These are phyloP conservation scores for Holtermannia corniformis DNA, from an alignment of 768 basidiomycete genomes.

Conservation along the genomic window DNA sequence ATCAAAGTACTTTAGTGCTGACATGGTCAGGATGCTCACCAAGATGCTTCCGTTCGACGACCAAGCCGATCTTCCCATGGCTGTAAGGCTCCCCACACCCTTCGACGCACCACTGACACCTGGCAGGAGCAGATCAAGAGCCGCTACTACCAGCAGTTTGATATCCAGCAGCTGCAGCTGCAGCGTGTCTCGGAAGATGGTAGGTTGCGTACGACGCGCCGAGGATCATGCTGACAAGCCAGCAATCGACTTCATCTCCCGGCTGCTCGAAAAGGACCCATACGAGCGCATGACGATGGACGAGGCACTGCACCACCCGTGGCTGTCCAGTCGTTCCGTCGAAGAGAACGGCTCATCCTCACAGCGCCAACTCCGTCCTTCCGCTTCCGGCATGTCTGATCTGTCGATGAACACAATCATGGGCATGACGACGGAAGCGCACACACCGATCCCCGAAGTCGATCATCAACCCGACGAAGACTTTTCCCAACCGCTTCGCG, in stretches of 20 bases:
- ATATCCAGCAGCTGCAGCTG: slow-evolving; percentile 51
- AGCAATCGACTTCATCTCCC: slow-evolving; percentile 60
- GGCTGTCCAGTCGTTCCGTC: slow-evolving; percentile 48
- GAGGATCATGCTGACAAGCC: neutral
- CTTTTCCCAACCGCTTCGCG: slow-evolving; percentile 34
- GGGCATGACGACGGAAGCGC: too few species aligned
- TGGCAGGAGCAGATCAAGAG: slow-evolving; percentile 43
- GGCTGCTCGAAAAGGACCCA: slow-evolving; percentile 60
- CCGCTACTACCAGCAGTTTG: slow-evolving; percentile 43
- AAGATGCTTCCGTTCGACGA: slow-evolving; percentile 73
- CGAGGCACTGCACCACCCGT: slow-evolving; percentile 62
- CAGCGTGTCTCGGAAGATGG: slow-evolving; percentile 47
- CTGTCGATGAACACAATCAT: slow-evolving; percentile 20
- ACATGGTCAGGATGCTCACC: slow-evolving; percentile 53
- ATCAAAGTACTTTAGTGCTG: slow-evolving; percentile 8
- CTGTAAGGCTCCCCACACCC: slow-evolving; percentile 35
- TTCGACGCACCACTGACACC: slow-evolving; percentile 45
- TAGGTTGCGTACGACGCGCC: slow-evolving; percentile 41
- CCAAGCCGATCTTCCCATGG: slow-evolving; percentile 53
- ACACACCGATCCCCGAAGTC: slow-evolving; percentile 1
- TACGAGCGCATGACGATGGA: slow-evolving; percentile 59
- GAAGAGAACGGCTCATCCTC: neutral
- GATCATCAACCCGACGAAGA: slow-evolving; percentile 19
- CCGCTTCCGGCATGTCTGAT: neutral
- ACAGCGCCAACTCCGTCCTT: slow-evolving; percentile 1